phyloP scores from a whole-genome alignment of 148 eudicot genomes.

The Rhododendron molle region DNA sequence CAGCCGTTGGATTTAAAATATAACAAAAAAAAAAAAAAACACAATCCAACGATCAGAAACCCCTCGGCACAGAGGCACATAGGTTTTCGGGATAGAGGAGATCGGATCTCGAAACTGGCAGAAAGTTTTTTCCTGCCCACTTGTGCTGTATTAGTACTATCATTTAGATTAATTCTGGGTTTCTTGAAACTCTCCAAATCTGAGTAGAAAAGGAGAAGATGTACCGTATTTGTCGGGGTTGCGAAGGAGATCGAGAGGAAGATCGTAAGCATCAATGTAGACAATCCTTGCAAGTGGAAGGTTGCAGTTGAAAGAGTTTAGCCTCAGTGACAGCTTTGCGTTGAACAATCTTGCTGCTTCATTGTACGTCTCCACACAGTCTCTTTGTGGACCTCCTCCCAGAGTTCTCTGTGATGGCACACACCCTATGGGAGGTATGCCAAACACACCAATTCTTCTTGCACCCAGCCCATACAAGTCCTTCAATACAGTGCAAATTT shows the following conservation, averaged over 20 bases:
- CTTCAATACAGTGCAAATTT: conserved; percentile 18
- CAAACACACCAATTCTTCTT: conserved; percentile 41
- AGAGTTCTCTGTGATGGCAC: conserved; percentile 56
- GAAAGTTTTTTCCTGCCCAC: not conserved
- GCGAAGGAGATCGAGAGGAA: conserved; percentile 41
- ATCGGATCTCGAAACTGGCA: not conserved
- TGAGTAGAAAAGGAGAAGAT: not conserved
- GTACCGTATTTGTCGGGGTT: conserved; percentile 50
- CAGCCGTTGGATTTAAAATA: too few species aligned
- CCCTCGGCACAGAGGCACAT: too few species aligned
- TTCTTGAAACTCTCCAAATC: not conserved
- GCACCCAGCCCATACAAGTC: conserved; percentile 51
- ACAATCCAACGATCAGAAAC: too few species aligned
- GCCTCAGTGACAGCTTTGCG: conserved; percentile 32
- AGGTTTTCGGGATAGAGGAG: too few species aligned
- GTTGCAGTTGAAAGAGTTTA: conserved; percentile 15
- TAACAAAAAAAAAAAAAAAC: too few species aligned
- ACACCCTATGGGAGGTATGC: conserved; percentile 58
- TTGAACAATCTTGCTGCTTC: conserved; percentile 44
- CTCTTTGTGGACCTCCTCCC: conserved; percentile 37
- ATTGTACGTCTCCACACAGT: conserved; percentile 32
- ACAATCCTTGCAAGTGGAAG: conserved; percentile 38
- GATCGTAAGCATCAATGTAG: conserved; percentile 45
- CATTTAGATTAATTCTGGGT: too few species aligned
- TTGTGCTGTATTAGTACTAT: not conserved